These are phyloP conservation scores for Vaccinium darrowii DNA, from an alignment of 148 eudicot genomes.

Conservation along the genomic window DNA sequence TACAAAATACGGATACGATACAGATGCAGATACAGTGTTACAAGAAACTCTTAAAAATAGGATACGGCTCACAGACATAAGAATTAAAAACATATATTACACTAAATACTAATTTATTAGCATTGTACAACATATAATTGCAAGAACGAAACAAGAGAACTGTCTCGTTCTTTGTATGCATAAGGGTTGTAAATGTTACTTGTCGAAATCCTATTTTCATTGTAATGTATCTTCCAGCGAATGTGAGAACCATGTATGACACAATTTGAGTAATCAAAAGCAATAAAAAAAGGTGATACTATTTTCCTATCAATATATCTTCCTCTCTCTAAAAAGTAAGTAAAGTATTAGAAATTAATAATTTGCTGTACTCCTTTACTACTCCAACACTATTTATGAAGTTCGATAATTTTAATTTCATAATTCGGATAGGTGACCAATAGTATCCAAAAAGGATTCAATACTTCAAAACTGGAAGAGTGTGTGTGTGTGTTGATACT, in stretches of 20 bases:
- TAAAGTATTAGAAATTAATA: no score
- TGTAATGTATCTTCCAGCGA: no score
- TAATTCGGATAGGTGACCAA: no score
- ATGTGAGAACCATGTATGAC: neutral
- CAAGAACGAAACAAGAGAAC: neutral
- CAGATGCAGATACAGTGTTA: neutral
- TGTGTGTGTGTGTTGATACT: no score
- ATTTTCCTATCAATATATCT: no score
- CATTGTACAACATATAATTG: neutral
- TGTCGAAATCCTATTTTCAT: neutral
- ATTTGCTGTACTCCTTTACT: no score
- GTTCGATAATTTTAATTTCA: no score
- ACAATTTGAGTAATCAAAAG: no score
- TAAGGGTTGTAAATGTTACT: neutral
- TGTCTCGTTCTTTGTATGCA: neutral
- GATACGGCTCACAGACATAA: neutral
- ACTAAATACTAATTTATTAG: neutral
- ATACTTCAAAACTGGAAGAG: neutral
- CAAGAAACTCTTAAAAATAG: neutral
- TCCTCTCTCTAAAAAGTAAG: no score
- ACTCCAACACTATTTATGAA: no score
- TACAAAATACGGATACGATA: neutral
- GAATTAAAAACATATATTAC: no score
- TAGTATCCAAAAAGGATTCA: neutral
- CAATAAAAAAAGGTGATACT: neutral